Base-by-base conservation (phyloP, 495 filamentous ascomycete genomes). In the Penicillium nucicola region DNA sequence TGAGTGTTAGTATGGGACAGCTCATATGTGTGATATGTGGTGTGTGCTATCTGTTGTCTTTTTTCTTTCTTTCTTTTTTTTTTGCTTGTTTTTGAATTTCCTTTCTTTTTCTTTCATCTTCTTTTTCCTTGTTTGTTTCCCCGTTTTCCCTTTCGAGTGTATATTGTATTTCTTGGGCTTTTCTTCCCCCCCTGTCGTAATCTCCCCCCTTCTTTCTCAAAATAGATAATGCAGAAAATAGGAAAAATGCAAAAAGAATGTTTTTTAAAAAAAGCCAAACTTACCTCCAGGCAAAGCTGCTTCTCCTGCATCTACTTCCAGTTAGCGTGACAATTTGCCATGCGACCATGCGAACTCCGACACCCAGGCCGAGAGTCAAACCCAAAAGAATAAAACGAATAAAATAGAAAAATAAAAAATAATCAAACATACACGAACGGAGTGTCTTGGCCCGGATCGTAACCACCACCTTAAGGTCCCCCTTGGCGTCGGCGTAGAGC, bases 251-350 rank as follows among this genome's bases (percentile, higher is more conserved):
- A 28, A 9, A 28, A 28, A 28, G 5, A 8, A 22, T 22, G 20
- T 5, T 22, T 3, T 22, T 8, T 8, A 28, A 28, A 28, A 28
- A 28, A 9, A 28, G 25, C 22, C 37, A 36, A 74, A 76, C 72
- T 77, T 82, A 66, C 89, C 91, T 31, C 91, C 91, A 1, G 91
- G 91, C 50, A 96, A 81, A 50, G 91, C 91, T 41, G 88, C 91
- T 64, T 96, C 89, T 17, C 91, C 90, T 64, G 80, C 77, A 67
- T 77, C 71, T 77, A 37, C 28, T 41, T 15, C 33, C 22, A 3
- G 39, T 57, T 43, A 63, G 57, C 47, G 11, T 34, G 30, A 61
- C 45, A 42, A 48, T 34, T 42, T 28, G 14, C 44, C 44, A 36
- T 34, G 44, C 44, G 18, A 46, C n/a, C n/a, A n/a, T n/a, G n/a